Evolutionary conservation across 768 basidiomycete species (phyloP).

Genomic region (Cystobasidium ongulense): DNA sequence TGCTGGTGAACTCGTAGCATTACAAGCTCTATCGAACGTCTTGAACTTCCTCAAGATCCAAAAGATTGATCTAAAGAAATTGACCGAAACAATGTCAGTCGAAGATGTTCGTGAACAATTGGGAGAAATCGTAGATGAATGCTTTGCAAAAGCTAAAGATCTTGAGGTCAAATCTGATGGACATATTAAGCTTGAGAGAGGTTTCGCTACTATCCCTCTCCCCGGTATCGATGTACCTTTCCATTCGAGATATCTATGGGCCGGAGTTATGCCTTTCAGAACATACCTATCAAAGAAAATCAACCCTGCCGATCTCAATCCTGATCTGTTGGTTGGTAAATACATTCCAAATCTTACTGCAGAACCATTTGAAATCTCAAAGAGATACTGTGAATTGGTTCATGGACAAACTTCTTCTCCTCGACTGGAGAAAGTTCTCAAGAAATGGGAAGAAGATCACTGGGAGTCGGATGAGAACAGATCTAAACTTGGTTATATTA

Average conservation of each 20-base stretch:
- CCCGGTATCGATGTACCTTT: constrained; percentile 77
- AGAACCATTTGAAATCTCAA: constrained; percentile 70
- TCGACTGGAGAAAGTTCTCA: constrained; percentile 85
- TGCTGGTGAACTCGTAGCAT: constrained; percentile 85
- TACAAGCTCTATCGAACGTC: constrained; percentile 71
- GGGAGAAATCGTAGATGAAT: constrained; percentile 76
- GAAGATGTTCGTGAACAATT: constrained; percentile 97
- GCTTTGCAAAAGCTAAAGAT: constrained; percentile 64
- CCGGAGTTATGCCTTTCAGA: constrained; percentile 46
- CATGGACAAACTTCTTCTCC: constrained; percentile 96
- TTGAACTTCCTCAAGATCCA: constrained; percentile 92
- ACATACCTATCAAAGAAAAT: constrained; percentile 88
- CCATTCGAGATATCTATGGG: constrained; percentile 99
- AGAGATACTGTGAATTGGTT: constrained; percentile 84
- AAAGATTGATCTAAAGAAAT: constrained; percentile 62
- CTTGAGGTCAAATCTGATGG: constrained; percentile 70
- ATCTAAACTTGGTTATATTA: constrained; percentile 87
- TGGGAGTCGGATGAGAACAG: constrained; percentile 77
- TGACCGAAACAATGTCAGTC: constrained; percentile 75
- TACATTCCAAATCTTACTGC: constrained; percentile 97
- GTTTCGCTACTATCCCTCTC: constrained; percentile 88
- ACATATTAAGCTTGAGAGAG: constrained; percentile 87
- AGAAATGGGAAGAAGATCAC: constrained; percentile 80
- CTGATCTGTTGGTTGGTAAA: constrained; percentile 85
- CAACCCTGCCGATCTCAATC: constrained; percentile 78